Percentiles rank a stretch among this genome's conserved stretches.
These are phyloP conservation scores for Paraurostyla sp. DNA, from an alignment of 73 alveolate species.

Conservation along the genomic window DNA sequence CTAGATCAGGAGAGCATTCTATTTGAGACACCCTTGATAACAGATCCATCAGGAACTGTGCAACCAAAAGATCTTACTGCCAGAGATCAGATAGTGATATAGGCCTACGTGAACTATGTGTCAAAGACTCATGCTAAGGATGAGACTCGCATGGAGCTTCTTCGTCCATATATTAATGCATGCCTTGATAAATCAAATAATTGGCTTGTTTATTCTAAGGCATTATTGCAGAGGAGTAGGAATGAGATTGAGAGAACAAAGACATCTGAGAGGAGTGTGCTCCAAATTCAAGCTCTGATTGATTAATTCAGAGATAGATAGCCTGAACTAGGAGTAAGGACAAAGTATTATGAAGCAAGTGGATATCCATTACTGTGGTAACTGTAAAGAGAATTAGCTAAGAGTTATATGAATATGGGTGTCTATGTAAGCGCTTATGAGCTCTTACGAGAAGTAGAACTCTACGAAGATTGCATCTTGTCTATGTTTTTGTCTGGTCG, in stretches of 20 bases:
- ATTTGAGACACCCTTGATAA: slow-evolving; percentile 90
- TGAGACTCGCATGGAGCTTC: slow-evolving; percentile 86
- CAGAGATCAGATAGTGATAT: slow-evolving; percentile 90
- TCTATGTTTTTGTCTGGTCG: slow-evolving; percentile 90
- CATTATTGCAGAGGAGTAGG: slow-evolving; percentile 89
- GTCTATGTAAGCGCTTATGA: slow-evolving; percentile 94
- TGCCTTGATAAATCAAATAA: slow-evolving; percentile 88
- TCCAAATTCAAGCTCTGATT: slow-evolving; percentile 91
- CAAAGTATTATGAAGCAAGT: slow-evolving; percentile 77
- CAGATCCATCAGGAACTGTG: slow-evolving; percentile 85
- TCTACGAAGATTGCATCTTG: slow-evolving; percentile 96
- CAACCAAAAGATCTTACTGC: slow-evolving; percentile 76
- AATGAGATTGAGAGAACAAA: slow-evolving; percentile 91
- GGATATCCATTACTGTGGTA: slow-evolving; percentile 90
- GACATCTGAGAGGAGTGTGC: slow-evolving; percentile 92
- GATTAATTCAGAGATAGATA: slow-evolving; percentile 93
- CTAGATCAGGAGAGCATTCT: slow-evolving; percentile 92
- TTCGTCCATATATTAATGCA: slow-evolving; percentile 85
- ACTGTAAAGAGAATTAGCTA: slow-evolving; percentile 90
- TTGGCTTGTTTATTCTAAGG: slow-evolving; percentile 93
- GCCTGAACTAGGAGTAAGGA: slow-evolving; percentile 85
- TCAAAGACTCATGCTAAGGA: slow-evolving; percentile 91
- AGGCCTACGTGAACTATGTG: slow-evolving; percentile 87
- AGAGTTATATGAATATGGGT: slow-evolving; percentile 91
- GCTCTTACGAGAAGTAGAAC: slow-evolving; percentile 86